These are phyloP conservation scores for Hypocreales sp. DNA, from an alignment of 2,329 filamentous ascomycete species.

Conservation along the genomic window DNA sequence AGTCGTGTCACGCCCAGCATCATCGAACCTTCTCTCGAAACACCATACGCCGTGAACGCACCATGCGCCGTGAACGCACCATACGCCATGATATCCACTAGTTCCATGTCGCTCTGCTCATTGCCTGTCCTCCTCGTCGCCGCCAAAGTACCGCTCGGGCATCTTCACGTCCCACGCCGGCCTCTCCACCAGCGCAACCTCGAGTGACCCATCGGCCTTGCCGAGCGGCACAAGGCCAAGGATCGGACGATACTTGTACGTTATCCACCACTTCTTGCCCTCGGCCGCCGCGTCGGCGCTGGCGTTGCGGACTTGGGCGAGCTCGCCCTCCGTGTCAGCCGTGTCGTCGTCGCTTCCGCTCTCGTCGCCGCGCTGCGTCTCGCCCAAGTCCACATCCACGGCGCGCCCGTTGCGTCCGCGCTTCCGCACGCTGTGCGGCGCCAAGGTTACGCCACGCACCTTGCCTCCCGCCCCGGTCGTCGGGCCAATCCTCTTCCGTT, in stretches of 20 bases:
- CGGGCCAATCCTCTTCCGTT: conserved; percentile 35
- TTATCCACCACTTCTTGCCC: conserved; percentile 51
- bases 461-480: conserved; percentile 36
- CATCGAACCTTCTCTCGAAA: too few species aligned
- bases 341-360: conserved; percentile 22
- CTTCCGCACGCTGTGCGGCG: conserved; percentile 26
- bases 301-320: conserved; percentile 17
- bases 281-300: conserved; percentile 10
- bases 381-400: conserved; percentile 22
- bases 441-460: conserved; percentile 30
- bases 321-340: conserved; percentile 16
- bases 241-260: conserved; percentile 89
- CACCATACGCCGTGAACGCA: too few species aligned
- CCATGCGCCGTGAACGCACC: too few species aligned
- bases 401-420: conserved; percentile 23
- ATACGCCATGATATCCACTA: too few species aligned
- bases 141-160: conserved; percentile 52
- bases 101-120: too few species aligned
- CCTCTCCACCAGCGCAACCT: conserved; percentile 80
- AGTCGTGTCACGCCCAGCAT: too few species aligned
- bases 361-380: conserved; percentile 18
- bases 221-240: conserved; percentile 48
- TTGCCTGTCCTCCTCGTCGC: too few species aligned
- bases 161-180: conserved; percentile 72
- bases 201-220: conserved; percentile 31